Percentiles rank a stretch among this genome's conserved stretches.
Conservation (phyloP, 2,329 filamentous ascomycete species). For the Colletotrichum sp. region DNA sequence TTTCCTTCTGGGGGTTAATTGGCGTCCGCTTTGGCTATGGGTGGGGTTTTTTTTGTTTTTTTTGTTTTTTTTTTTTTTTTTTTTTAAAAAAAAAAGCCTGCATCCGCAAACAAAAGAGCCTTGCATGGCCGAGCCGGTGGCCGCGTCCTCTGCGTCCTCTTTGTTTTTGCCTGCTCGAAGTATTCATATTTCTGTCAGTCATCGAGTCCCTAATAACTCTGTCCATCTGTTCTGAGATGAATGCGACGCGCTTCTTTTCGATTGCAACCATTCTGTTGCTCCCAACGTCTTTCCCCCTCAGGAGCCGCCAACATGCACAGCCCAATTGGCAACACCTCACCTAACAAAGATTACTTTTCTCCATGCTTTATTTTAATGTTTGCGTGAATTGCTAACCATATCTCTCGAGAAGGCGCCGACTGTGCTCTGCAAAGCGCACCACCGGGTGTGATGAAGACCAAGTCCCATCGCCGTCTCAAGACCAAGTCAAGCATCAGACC, state of each 20-base stretch:
- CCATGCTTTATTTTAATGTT: background rate
- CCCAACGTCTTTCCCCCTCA: background rate
- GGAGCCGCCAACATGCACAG: background rate
- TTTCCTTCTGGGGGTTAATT: no score
- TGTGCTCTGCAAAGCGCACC: background rate
- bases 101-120: background rate
- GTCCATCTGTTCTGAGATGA: no score
- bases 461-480: no score
- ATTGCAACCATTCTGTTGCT: background rate
- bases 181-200: background rate
- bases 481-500: background rate
- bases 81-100: background rate
- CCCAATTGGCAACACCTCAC: background rate
- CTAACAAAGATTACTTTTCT: background rate
- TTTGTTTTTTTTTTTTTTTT: no score
- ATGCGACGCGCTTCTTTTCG: no score
- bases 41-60: no score
- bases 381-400: background rate
- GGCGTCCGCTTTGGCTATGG: no score
- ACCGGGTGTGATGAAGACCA: background rate
- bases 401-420: background rate
- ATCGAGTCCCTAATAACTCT: no score
- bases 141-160: background rate
- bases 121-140: background rate
- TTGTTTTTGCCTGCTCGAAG: background rate